phyloP scores from a whole-genome alignment of 208 protist genomes.

The Crithidia fasciculata region DNA sequence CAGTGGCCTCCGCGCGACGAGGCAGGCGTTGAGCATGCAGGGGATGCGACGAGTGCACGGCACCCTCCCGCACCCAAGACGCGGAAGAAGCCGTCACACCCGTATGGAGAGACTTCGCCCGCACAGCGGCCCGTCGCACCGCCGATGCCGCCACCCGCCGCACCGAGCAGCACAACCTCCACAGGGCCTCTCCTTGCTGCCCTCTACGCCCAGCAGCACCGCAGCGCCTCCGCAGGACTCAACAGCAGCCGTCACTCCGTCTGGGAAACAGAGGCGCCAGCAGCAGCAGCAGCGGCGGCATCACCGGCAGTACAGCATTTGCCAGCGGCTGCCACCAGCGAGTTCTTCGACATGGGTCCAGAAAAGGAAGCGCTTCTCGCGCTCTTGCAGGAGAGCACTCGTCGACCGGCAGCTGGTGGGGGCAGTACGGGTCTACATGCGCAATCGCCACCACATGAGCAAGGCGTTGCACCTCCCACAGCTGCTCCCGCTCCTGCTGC shows the following conservation, averaged over 20 bases:
- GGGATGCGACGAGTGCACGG: not conserved
- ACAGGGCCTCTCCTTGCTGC: slow-evolving; percentile 7
- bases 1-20: too few species aligned
- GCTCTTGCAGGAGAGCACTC: slow-evolving; percentile 26
- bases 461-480: not conserved
- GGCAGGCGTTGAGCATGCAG: not conserved
- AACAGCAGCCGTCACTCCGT: slow-evolving; percentile 26
- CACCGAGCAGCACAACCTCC: not conserved
- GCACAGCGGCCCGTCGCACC: not conserved
- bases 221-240: slow-evolving; percentile 3
- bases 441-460: not conserved
- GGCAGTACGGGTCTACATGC: not conserved
- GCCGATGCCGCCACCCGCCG: not conserved
- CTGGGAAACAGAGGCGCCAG: slow-evolving; percentile 7
- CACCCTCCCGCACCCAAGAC: not conserved
- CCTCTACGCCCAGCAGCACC: slow-evolving; percentile 14
- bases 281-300: not conserved
- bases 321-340: not conserved
- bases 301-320: not conserved
- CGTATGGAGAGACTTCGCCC: not conserved
- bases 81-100: slow-evolving; percentile 6
- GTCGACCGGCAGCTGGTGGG: not conserved
- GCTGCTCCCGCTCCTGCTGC: not conserved
- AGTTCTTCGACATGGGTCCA: slow-evolving; percentile 49
- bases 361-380: slow-evolving; percentile 53